Conservation (phyloP, 345 rosid species). For the Rubroshorea leprosula region DNA sequence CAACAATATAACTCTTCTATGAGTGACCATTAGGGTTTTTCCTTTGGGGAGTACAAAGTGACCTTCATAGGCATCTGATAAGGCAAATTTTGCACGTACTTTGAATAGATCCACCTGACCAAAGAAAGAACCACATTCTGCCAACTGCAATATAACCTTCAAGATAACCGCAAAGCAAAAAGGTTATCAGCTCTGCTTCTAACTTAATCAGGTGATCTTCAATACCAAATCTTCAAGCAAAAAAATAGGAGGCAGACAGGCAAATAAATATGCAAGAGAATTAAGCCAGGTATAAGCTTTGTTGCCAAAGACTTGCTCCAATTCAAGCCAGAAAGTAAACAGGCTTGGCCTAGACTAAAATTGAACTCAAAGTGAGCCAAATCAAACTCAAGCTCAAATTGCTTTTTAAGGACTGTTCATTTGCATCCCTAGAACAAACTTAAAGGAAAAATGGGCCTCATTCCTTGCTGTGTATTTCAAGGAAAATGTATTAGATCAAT, state of each 20-base stretch:
- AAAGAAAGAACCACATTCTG: constrained; percentile 86
- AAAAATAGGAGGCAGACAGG: too few relatives aligned
- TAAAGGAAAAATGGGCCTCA: too few relatives aligned
- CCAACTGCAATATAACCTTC: constrained; percentile 91
- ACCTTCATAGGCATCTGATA: constrained; percentile 95
- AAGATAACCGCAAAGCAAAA: constrained; percentile 20
- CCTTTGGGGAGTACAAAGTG: constrained; percentile 84
- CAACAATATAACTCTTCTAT: constrained; percentile 73
- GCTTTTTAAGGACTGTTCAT: too few relatives aligned
- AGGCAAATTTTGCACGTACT: constrained; percentile 97
- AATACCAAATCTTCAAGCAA: constrained; percentile 9
- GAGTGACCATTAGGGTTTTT: constrained; percentile 66
- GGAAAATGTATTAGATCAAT: too few relatives aligned
- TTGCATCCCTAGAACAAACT: too few relatives aligned
- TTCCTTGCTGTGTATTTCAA: too few relatives aligned
- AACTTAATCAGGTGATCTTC: constrained; percentile 1
- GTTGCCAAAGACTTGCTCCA: too few relatives aligned
- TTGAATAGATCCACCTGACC: constrained; percentile 96
- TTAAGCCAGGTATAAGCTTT: too few relatives aligned
- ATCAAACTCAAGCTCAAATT: too few relatives aligned
- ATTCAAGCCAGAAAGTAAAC: neutral
- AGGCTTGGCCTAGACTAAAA: neutral
- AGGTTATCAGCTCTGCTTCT: constrained; percentile 10
- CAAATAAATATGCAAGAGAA: too few relatives aligned
- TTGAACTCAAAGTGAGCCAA: too few relatives aligned